phyloP scores from a whole-genome alignment of 225 moss, liverwort and hornwort genomes.

The Bryum argenteum region DNA sequence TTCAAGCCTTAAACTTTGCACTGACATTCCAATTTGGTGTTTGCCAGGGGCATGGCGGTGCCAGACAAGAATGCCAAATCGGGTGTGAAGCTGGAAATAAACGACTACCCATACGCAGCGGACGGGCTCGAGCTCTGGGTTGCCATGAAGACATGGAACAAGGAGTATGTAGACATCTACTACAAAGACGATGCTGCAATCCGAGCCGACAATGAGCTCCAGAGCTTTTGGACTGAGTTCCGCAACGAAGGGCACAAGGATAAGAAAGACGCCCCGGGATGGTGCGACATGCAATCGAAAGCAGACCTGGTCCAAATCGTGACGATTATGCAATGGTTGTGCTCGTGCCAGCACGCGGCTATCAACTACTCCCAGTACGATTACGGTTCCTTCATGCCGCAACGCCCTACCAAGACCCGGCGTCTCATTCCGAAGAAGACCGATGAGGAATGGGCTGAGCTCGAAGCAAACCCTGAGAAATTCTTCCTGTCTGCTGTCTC shows the following conservation, averaged over 20 bases:
- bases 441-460: constrained; percentile 24
- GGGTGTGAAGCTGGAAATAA: constrained; percentile 20
- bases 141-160: constrained; percentile 43
- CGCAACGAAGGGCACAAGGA: constrained; percentile 29
- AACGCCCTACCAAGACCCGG: constrained; percentile 23
- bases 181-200: constrained; percentile 27
- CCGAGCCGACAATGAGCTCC: constrained; percentile 37
- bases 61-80: background rate
- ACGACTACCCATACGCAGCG: constrained; percentile 31
- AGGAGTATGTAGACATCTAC: constrained; percentile 31
- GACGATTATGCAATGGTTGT: constrained; percentile 33
- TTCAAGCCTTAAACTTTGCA: too few relatives aligned
- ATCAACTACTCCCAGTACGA: constrained; percentile 40
- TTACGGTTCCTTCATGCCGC: constrained; percentile 33
- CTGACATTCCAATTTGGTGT: too few relatives aligned
- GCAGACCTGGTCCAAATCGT: constrained; percentile 23
- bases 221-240: constrained; percentile 42
- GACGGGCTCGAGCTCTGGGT: constrained; percentile 37
- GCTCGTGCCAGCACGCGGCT: constrained; percentile 36
- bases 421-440: constrained; percentile 31
- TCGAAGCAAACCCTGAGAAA: constrained; percentile 29
- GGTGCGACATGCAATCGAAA: constrained; percentile 26
- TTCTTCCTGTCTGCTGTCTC: constrained; percentile 28
- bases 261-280: constrained; percentile 32
- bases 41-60: constrained; percentile 33